Base-by-base conservation (phyloP, 352 stramenopile species). In the Globisporangium paddicum region DNA sequence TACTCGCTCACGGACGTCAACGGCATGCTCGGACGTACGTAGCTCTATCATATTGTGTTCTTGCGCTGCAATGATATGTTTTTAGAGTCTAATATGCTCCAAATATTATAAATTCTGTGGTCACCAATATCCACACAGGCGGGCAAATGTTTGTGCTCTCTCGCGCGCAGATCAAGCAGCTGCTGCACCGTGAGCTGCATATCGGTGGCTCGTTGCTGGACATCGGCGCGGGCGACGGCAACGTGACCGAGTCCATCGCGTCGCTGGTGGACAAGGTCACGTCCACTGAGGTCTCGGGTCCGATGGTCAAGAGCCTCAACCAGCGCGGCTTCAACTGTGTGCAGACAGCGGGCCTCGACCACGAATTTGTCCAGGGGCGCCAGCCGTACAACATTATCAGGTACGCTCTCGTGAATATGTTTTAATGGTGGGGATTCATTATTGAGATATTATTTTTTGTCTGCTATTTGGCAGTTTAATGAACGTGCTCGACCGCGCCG, bases 121-220 rank as follows among this genome's bases (percentile, higher is more conserved):
- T 50, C 16, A n/a, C n/a, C n/a, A n/a, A 45, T 10, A 32, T 28
- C n/a, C 7, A 5, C 18, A 19, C 52, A 94, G 82, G 85, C 66
- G 86, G 82, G 34, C 82, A 95, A 74, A 95, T 95, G 85, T 95
- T 95, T 62, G 86, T 95, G 59, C 71, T 93, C 18, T 95, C 82
- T 0, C 63, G 72, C 18, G 71, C 73, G 47, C 86, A 95, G 65
- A 83, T 90, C 48, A 72, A 84, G 62, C 70, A 49, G n/a, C 73
- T 92, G 19, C 64, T 92, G 26, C 69, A 69, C 42, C 74, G 66
- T n/a, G 65, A 89, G 0, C 57, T 80, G 37, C 68, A 57, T 9
- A 55, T 84, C n/a, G 67, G 69, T 19, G 70, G 73, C 1, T 79
- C 78, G 14, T 53, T 95, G 32, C 76, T 95, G 10, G 86, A 95